Evolutionary conservation across 1,139 yeast species (phyloP), one percentile per base, ranked within the genome.

Genomic region (Magnusiomyces starmeri): DNA sequence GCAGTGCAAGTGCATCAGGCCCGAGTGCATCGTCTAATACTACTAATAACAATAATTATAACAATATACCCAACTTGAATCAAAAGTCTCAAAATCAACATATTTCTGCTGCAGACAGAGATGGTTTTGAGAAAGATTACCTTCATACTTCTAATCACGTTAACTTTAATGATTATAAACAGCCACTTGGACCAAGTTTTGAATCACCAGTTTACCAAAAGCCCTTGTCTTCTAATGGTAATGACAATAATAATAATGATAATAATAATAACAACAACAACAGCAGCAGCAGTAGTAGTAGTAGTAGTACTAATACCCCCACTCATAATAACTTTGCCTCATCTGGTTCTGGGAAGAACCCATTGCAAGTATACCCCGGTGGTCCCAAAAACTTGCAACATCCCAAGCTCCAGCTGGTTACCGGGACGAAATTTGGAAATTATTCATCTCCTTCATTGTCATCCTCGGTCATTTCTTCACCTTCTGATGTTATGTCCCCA

Each of bases 21-120:
- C 21, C 51, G 24, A 21, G 43, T 44, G 8, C 49, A 18, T 12
- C 45, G 27, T 27, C 37, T 45, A 32, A 46, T 34, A 6, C 53
- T 35, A 14, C 43, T 37, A 26, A 46, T 22, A 26, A 42, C n/a
- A 42, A 32, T 10, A 10, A n/a, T 6, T 24, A 25, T 12, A 6
- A 32, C n/a, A 32, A 32, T 32, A 32, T 14, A 18, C 12, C 37
- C n/a, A n/a, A 14, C 12, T 14, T 14, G 6, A 32, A 32, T 32
- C n/a, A n/a, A n/a, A n/a, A n/a, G n/a, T n/a, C n/a, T n/a, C n/a
- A n/a, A n/a, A n/a, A n/a, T n/a, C n/a, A n/a, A n/a, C n/a, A n/a
- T n/a, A n/a, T n/a, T n/a, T n/a, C n/a, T n/a, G n/a, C n/a, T n/a
- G n/a, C n/a, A n/a, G 37, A 32, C n/a, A n/a, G 37, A 4, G 37